Evolutionary conservation across 1,284 basidiomycete species (phyloP).

Genomic region (Ceratobasidium sp.): DNA sequence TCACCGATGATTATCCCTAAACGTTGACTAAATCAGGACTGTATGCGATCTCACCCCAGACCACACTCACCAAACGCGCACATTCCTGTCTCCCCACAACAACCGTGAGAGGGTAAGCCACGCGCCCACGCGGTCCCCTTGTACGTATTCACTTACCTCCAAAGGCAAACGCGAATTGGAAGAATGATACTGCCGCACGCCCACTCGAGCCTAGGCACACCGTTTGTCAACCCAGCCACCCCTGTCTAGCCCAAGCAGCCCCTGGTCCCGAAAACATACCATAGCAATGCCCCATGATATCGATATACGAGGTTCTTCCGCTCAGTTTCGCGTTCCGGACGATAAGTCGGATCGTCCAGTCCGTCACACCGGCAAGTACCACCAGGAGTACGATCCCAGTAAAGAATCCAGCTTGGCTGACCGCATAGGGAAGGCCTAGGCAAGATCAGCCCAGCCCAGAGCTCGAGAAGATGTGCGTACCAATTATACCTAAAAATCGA

Average conservation of each 20-base stretch:
- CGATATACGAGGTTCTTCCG: slow-evolving; percentile 92
- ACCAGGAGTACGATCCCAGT: slow-evolving; percentile 84
- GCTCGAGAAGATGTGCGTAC: slow-evolving; percentile 53
- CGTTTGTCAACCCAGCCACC: neutral
- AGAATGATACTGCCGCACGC: slow-evolving; percentile 92
- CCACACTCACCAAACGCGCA: slow-evolving; percentile 92
- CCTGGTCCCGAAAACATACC: slow-evolving; percentile 54
- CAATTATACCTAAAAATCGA: slow-evolving; percentile 74
- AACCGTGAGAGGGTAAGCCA: slow-evolving; percentile 27
- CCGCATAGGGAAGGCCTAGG: slow-evolving; percentile 87
- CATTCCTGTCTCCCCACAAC: slow-evolving; percentile 67
- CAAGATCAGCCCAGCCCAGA: neutral
- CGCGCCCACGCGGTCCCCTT: neutral
- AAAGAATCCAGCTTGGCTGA: slow-evolving; percentile 92
- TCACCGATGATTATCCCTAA: slow-evolving; percentile 57
- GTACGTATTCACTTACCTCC: slow-evolving; percentile 68
- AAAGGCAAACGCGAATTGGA: slow-evolving; percentile 97
- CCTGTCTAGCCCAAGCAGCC: neutral
- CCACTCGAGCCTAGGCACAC: slow-evolving; percentile 61
- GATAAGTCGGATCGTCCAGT: slow-evolving; percentile 98
- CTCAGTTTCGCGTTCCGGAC: slow-evolving; percentile 95
- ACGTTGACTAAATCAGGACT: neutral
- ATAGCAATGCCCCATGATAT: slow-evolving; percentile 95
- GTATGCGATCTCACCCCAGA: slow-evolving; percentile 44
- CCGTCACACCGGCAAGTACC: slow-evolving; percentile 83